These are phyloP conservation scores for Apiospora koreana DNA, from an alignment of 2,329 filamentous ascomycete genomes.

Conservation along the genomic window DNA sequence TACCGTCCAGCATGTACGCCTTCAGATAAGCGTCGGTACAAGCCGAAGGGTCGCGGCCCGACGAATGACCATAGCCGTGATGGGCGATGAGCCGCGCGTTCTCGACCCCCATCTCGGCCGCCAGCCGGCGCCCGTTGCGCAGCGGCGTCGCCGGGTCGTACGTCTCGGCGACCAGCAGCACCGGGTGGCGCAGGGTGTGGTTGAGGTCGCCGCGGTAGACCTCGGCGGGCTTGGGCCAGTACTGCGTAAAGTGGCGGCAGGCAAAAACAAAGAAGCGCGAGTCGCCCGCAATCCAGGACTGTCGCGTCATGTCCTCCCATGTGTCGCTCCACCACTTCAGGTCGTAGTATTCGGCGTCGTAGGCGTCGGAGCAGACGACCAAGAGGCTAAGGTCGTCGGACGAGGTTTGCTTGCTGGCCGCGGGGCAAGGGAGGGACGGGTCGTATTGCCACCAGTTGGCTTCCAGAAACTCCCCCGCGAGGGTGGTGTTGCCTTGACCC, in stretches of 20 bases:
- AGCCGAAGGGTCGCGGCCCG: slow-evolving; percentile 40
- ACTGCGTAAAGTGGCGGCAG: slow-evolving; percentile 45
- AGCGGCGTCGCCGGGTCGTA: slow-evolving; percentile 53
- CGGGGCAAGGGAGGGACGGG: slow-evolving; percentile 34
- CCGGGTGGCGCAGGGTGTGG: slow-evolving; percentile 42
- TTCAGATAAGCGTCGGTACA: slow-evolving; percentile 46
- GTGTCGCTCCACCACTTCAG: slow-evolving; percentile 47
- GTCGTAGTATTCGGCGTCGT: slow-evolving; percentile 44
- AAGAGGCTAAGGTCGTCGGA: slow-evolving; percentile 41
- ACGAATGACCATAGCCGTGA: slow-evolving; percentile 51
- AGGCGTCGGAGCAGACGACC: slow-evolving; percentile 49
- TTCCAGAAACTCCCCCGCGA: slow-evolving; percentile 42
- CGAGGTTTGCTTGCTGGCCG: slow-evolving; percentile 25
- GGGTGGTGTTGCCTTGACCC: slow-evolving; percentile 45
- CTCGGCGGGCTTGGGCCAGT: slow-evolving; percentile 48
- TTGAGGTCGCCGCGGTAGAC: slow-evolving; percentile 49
- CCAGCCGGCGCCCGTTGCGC: slow-evolving; percentile 46
- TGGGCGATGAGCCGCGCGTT: slow-evolving; percentile 51
- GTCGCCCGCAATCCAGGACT: slow-evolving; percentile 49
- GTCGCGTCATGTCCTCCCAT: slow-evolving; percentile 48
- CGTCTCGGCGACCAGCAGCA: slow-evolving; percentile 49
- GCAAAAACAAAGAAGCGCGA: slow-evolving; percentile 46
- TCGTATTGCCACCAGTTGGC: slow-evolving; percentile 46
- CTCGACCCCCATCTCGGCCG: slow-evolving; percentile 43
- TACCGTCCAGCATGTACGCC: slow-evolving; percentile 42